phyloP scores from a whole-genome alignment of 371 early-diverging fungal genomes.

The Circinella umbellata region DNA sequence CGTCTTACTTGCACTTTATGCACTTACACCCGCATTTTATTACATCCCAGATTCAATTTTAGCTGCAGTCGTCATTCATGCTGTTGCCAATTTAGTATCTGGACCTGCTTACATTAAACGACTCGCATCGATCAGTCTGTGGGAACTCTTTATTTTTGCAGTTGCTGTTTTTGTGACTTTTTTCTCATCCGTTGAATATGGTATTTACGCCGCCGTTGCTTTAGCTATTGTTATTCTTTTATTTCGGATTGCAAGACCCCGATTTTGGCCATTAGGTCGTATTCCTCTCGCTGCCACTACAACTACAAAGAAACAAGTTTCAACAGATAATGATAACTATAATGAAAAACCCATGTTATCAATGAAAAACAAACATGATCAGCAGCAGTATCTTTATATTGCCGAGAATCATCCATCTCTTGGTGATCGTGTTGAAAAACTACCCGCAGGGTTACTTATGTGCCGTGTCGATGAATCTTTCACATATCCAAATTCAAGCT shows the following conservation, averaged over 20 bases:
- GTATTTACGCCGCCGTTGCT: constrained; percentile 69
- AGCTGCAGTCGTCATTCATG: constrained; percentile 80
- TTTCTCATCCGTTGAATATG: constrained; percentile 73
- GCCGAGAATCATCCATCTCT: constrained; percentile 45
- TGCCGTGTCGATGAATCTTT: constrained; percentile 67
- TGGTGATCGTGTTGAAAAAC: constrained; percentile 33
- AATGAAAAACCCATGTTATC: neutral
- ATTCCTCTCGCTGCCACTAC: constrained; percentile 29
- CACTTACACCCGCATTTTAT: constrained; percentile 83
- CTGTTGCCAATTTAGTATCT: constrained; percentile 64
- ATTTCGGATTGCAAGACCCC: constrained; percentile 74
- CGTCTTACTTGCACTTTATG: constrained; percentile 80
- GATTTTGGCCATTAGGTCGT: constrained; percentile 49
- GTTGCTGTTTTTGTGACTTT: constrained; percentile 66
- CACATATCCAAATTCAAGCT: constrained; percentile 72
- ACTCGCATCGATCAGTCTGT: constrained; percentile 51
- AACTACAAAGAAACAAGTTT: constrained; percentile 12
- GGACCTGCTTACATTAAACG: constrained; percentile 40
- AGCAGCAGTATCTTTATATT: constrained; percentile 45
- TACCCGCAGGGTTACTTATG: constrained; percentile 64
- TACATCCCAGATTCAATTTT: constrained; percentile 83
- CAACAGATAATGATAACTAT: too few relatives aligned
- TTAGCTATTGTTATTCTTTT: constrained; percentile 69
- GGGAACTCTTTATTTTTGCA: constrained; percentile 57
- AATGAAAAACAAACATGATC: neutral